A percentile compares a stretch with the other conserved stretches of the same genome.
Conservation (phyloP, 352 stramenopile species). For the Phytophthora sojae region DNA sequence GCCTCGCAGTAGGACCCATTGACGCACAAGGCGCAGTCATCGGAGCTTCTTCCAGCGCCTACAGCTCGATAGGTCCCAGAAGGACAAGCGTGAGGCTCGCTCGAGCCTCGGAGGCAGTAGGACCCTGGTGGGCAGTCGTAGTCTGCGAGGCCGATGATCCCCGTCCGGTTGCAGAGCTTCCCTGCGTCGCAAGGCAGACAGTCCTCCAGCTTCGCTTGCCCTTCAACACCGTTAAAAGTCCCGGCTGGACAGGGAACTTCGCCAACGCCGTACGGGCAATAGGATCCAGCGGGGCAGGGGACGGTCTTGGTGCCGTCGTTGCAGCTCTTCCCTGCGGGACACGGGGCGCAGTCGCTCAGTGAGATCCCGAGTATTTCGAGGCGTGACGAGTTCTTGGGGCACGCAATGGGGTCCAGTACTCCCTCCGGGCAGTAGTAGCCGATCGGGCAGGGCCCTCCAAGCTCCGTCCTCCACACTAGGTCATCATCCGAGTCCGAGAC, state of each 20-base stretch:
- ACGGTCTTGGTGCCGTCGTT: constrained; percentile 69
- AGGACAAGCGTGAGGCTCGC: constrained; percentile 47
- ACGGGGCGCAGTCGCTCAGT: constrained; percentile 74
- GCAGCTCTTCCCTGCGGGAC: constrained; percentile 90
- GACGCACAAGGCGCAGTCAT: constrained; percentile 60
- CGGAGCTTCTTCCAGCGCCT: constrained; percentile 41
- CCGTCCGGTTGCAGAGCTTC: constrained; percentile 79
- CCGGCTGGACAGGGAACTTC: constrained; percentile 60
- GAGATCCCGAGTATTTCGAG: constrained; percentile 58
- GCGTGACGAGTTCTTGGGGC: constrained; percentile 61
- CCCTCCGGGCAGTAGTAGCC: constrained; percentile 84
- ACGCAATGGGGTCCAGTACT: constrained; percentile 73
- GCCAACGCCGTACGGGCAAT: constrained; percentile 56
- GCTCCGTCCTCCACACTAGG: constrained; percentile 46
- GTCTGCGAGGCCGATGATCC: constrained; percentile 55
- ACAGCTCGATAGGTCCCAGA: constrained; percentile 50
- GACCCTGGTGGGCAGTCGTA: constrained; percentile 78
- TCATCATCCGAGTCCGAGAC: constrained; percentile 3
- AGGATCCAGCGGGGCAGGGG: constrained; percentile 69
- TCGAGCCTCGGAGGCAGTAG: constrained; percentile 71
- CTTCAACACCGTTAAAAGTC: constrained; percentile 63
- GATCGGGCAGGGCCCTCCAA: constrained; percentile 73
- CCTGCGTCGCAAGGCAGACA: constrained; percentile 68
- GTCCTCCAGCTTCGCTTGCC: constrained; percentile 54
- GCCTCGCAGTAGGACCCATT: constrained; percentile 68